Evolutionary conservation across 2,329 filamentous ascomycete genomes (phyloP).

Genomic region (Neonectria coccinea): DNA sequence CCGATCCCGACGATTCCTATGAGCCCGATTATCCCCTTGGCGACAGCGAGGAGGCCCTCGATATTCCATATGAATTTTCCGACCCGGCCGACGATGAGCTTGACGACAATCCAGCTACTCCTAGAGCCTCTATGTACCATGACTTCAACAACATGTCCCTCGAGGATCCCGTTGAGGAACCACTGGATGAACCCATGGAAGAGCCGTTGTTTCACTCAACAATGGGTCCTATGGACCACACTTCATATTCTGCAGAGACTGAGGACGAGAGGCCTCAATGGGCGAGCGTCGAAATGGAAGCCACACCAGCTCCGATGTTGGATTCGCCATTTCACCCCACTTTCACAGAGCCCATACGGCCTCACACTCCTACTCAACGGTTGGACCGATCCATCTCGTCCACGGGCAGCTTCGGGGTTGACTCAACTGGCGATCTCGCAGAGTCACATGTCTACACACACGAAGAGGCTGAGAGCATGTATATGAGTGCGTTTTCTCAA

Average conservation of each 20-base stretch:
- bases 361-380: conserved; percentile 22
- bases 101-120: conserved; percentile 60
- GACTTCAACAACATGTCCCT: conserved; percentile 46
- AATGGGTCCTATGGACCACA: conserved; percentile 27
- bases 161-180: conserved; percentile 44
- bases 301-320: conserved; percentile 36
- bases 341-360: conserved; percentile 13
- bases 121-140: conserved; percentile 63
- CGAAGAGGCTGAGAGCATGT: conserved; percentile 88
- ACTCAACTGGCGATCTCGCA: conserved; percentile 62
- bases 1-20: conserved; percentile 33
- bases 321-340: conserved; percentile 38
- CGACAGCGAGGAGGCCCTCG: conserved; percentile 68
- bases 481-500: conserved; percentile 78
- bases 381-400: conserved; percentile 31
- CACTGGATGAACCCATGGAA: conserved; percentile 36
- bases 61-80: conserved; percentile 66
- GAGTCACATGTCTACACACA: conserved; percentile 80
- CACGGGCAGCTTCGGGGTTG: conserved; percentile 29
- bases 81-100: conserved; percentile 52
- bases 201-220: conserved; percentile 49
- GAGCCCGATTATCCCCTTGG: conserved; percentile 47
- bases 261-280: conserved; percentile 38
- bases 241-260: conserved; percentile 34
- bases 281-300: conserved; percentile 37